Evolutionary conservation across 2,329 filamentous ascomycete species (phyloP), one percentile per base, ranked within the genome.

Genomic region (Nemania sp.): DNA sequence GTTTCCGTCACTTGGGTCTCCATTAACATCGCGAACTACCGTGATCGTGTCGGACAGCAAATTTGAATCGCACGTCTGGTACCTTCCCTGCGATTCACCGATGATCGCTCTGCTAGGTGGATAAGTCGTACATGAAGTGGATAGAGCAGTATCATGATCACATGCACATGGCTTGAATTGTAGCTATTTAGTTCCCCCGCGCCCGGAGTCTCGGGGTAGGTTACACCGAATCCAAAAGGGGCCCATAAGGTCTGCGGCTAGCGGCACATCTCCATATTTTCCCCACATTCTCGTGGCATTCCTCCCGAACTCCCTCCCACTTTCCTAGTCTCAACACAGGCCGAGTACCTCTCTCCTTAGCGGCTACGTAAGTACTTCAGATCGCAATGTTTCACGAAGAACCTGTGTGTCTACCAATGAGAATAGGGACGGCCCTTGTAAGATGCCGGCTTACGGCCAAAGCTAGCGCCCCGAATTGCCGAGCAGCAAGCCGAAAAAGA

Each of bases 141-240:
- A 50, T 40, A n/a, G n/a, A n/a, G 40, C 15, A 33, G 3, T 41
- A 45, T 45, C 46, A 34, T 41, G 46, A 50, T 39, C 50, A 52
- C 37, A 49, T 24, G 51, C 24, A n/a, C n/a, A n/a, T 22, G 30
- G 6, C 20, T 46, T n/a, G 22, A n/a, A 30, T 45, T n/a, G 12
- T 14, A 7, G 24, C 20, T 23, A n/a, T n/a, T n/a, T 19, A 12
- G 24, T 46, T 44, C 51, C 44, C 49, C 46, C 47, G 31, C 49
- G 37, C 41, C 28, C 23, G 31, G 24, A 22, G 33, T 17, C 24
- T 56, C 44, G 56, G 56, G 26, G 44, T 36, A 57, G 53, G 6
- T 49, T n/a, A 8, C 6, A 33, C 53, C 56, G 56, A 59, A 26
- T 28, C 31, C 43, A 19, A 8, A 12, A 45, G 12, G 48, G 28